Percentiles rank a stretch among this genome's conserved stretches.
These are phyloP conservation scores for Ottelia alismoides DNA, from an alignment of 106 monocot species.

Conservation along the genomic window DNA sequence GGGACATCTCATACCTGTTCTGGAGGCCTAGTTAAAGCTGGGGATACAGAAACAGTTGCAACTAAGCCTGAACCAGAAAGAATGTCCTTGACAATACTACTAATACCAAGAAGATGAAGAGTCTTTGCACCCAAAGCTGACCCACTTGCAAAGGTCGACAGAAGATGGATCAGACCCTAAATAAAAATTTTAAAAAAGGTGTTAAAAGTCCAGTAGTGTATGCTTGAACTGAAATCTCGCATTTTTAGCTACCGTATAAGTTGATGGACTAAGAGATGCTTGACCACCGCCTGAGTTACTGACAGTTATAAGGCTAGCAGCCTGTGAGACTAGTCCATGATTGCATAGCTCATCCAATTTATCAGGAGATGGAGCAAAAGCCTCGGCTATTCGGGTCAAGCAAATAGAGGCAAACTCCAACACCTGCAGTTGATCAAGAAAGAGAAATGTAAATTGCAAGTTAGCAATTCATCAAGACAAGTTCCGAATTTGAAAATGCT, in stretches of 20 bases:
- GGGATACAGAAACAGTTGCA: slow-evolving; percentile 61
- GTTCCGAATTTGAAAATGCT: too few relatives aligned
- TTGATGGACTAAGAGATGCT: slow-evolving; percentile 79
- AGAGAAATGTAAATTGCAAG: too few relatives aligned
- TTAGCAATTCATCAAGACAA: too few relatives aligned
- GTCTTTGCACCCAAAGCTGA: slow-evolving; percentile 81
- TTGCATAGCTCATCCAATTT: slow-evolving; percentile 86
- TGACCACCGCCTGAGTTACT: slow-evolving; percentile 78
- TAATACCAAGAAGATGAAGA: slow-evolving; percentile 86
- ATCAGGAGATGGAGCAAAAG: slow-evolving; percentile 78
- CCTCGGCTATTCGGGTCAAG: slow-evolving; percentile 76
- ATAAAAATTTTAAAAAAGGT: too few relatives aligned
- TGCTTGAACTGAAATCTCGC: too few relatives aligned
- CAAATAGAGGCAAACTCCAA: slow-evolving; percentile 81
- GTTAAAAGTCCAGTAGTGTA: too few relatives aligned
- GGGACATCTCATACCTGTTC: too few relatives aligned
- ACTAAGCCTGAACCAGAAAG: slow-evolving; percentile 79
- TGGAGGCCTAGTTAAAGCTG: slow-evolving; percentile 87
- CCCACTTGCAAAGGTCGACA: slow-evolving; percentile 95
- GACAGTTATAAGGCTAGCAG: slow-evolving; percentile 73
- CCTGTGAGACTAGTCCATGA: slow-evolving; percentile 86
- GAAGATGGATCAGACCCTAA: slow-evolving; percentile 89
- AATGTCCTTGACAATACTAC: slow-evolving; percentile 84
- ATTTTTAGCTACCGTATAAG: slow-evolving; percentile 55
- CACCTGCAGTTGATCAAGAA: slow-evolving; percentile 44